Percentiles rank a stretch among this genome's conserved stretches.
Evolutionary conservation across 495 filamentous ascomycete species (phyloP).

Genomic region (Umbilicaria muhlenbergii): DNA sequence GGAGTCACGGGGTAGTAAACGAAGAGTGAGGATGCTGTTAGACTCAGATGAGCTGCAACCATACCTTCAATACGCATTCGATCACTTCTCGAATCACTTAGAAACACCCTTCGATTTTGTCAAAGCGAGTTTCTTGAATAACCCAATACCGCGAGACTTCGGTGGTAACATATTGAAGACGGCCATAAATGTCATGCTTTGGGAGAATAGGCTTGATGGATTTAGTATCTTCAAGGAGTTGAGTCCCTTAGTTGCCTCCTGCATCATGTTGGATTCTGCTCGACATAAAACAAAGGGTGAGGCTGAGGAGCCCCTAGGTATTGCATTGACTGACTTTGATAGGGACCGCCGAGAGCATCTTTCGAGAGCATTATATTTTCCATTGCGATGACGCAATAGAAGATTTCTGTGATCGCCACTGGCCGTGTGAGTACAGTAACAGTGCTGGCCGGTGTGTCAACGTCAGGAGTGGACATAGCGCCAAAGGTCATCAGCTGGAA

Average conservation of each 20-base stretch:
- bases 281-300: constrained; percentile 8
- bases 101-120: constrained; percentile 27
- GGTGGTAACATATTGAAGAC: constrained; percentile 18
- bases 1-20: constrained; percentile 9
- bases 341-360: constrained; percentile 3
- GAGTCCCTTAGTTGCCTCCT: constrained; percentile 18
- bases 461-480: constrained; percentile 24
- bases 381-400: constrained; percentile 30
- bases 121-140: constrained; percentile 17
- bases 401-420: constrained; percentile 29
- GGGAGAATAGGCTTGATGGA: background rate
- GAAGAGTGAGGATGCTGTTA: constrained; percentile 14
- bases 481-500: constrained; percentile 24
- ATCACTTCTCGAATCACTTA: constrained; percentile 19
- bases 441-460: constrained; percentile 25
- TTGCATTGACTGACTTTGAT: background rate
- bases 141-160: constrained; percentile 24
- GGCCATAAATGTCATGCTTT: constrained; percentile 10
- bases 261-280: constrained; percentile 15
- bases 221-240: constrained; percentile 14
- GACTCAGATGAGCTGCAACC: constrained; percentile 18
- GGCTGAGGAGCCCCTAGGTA: background rate
- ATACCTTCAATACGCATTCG: constrained; percentile 22
- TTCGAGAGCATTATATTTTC: constrained; percentile 7
- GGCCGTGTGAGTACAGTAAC: constrained; percentile 28